Conservation (phyloP, 1,284 basidiomycete species). For the Cryptococcus sp. region DNA sequence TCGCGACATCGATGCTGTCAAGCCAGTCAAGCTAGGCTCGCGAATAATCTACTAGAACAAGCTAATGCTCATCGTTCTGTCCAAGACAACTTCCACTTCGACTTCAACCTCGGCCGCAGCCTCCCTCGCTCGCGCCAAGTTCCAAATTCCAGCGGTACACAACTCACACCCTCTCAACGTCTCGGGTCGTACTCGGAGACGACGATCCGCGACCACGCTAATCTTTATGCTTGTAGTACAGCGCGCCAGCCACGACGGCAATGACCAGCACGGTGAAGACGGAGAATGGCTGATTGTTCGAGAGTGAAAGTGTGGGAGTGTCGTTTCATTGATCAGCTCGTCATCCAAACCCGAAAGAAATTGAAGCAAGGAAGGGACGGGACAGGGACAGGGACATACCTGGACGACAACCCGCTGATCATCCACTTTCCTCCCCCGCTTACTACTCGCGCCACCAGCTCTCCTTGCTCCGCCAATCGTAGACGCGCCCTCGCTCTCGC, state of each 20-base stretch:
- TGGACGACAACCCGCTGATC: slow-evolving; percentile 9
- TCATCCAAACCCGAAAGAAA: not conserved
- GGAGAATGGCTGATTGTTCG: slow-evolving; percentile 26
- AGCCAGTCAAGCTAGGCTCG: too few species aligned
- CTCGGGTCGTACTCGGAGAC: not conserved
- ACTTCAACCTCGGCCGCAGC: too few species aligned
- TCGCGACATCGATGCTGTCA: too few species aligned
- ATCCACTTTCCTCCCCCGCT: slow-evolving; percentile 3
- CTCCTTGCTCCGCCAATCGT: not conserved
- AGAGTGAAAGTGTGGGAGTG: slow-evolving; percentile 2
- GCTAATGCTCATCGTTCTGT: not conserved
- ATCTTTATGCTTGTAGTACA: slow-evolving; percentile 36
- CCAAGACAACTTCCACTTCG: too few species aligned
- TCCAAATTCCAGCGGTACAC: too few species aligned
- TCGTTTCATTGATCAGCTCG: not conserved
- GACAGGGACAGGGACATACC: slow-evolving; percentile 6
- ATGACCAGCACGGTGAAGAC: slow-evolving; percentile 43
- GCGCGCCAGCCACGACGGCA: slow-evolving; percentile 41
- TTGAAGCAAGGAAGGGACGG: too few species aligned
- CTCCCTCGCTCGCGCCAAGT: too few species aligned
- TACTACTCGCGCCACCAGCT: too few species aligned
- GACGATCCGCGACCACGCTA: not conserved
- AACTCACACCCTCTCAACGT: not conserved
- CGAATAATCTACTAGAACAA: not conserved
- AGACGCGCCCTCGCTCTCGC: slow-evolving; percentile 9